phyloP scores from a whole-genome alignment of 2,329 filamentous ascomycete genomes.

The Verticillium albo-atrum region DNA sequence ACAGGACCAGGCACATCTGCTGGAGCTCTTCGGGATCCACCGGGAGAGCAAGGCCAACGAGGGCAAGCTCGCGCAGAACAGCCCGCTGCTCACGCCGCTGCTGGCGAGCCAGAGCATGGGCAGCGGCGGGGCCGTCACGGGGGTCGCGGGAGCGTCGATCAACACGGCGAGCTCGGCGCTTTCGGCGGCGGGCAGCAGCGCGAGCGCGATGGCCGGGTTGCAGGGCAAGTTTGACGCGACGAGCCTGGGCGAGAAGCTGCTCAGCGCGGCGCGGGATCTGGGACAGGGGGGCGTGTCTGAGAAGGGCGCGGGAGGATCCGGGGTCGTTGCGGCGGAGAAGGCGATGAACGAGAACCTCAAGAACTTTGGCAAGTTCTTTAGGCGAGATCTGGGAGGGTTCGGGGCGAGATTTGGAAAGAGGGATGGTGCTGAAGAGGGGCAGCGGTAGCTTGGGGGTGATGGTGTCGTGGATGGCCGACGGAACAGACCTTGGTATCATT shows the following conservation, averaged over 20 bases:
- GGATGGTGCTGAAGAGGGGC: constrained; percentile 33
- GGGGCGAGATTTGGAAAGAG: constrained; percentile 68
- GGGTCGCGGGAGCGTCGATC: constrained; percentile 32
- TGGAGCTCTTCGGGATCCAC: constrained; percentile 80
- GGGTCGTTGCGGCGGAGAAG: constrained; percentile 41
- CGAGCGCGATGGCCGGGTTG: constrained; percentile 26
- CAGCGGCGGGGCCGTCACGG: constrained; percentile 26
- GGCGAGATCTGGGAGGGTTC: constrained; percentile 75
- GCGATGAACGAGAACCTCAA: constrained; percentile 88
- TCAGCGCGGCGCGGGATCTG: constrained; percentile 84
- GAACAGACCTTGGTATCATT: background rate
- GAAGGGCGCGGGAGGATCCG: constrained; percentile 28
- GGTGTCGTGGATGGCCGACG: background rate
- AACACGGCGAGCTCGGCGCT: constrained; percentile 36
- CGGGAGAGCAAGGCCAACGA: constrained; percentile 71
- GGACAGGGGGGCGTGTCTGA: constrained; percentile 36
- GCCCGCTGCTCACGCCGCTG: constrained; percentile 66
- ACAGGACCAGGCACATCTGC: constrained; percentile 72
- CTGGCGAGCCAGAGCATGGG: constrained; percentile 38
- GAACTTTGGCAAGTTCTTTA: constrained; percentile 96
- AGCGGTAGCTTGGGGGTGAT: constrained; percentile 2
- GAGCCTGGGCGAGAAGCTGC: constrained; percentile 78
- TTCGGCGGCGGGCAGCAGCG: constrained; percentile 20
- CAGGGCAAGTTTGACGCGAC: constrained; percentile 71
- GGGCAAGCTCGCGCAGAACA: constrained; percentile 60